These are phyloP conservation scores for Fusarium sp. DNA, from an alignment of 2,329 filamentous ascomycete species.

Conservation along the genomic window DNA sequence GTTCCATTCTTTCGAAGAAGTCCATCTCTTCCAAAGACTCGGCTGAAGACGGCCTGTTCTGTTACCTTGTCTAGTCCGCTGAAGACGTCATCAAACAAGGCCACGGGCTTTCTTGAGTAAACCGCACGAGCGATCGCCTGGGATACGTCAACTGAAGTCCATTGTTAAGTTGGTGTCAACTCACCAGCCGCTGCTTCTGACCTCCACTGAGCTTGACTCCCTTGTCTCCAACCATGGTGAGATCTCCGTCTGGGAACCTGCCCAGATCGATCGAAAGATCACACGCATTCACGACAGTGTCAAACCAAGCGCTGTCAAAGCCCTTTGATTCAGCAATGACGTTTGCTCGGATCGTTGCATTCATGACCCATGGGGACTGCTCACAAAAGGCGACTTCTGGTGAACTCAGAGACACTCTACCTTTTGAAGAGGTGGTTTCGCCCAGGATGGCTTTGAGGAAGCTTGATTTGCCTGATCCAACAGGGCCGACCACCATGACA, in stretches of 20 bases:
- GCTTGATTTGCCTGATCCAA: slow-evolving; percentile 50
- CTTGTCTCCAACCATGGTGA: slow-evolving; percentile 47
- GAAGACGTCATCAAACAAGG: slow-evolving; percentile 55
- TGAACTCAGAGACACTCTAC: slow-evolving; percentile 38
- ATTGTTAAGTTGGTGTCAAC: neutral
- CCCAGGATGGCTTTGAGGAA: slow-evolving; percentile 48
- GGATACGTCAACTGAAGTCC: neutral
- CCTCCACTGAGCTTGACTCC: slow-evolving; percentile 51
- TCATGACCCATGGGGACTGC: slow-evolving; percentile 50
- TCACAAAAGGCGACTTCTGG: slow-evolving; percentile 46
- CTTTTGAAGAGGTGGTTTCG: slow-evolving; percentile 37
- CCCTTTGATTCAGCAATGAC: slow-evolving; percentile 48
- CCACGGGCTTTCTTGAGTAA: slow-evolving; percentile 48
- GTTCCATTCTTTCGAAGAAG: slow-evolving; percentile 48
- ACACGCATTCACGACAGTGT: slow-evolving; percentile 49
- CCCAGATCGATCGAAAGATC: slow-evolving; percentile 47
- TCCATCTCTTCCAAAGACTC: slow-evolving; percentile 52
- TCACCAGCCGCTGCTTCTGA: slow-evolving; percentile 50
- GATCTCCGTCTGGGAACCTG: slow-evolving; percentile 38
- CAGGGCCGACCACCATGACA: slow-evolving; percentile 47
- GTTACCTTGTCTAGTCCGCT: slow-evolving; percentile 57
- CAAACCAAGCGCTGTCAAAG: slow-evolving; percentile 49
- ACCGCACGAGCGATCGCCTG: slow-evolving; percentile 50
- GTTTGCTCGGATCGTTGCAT: slow-evolving; percentile 50
- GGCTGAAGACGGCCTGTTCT: slow-evolving; percentile 54